These are phyloP conservation scores for Pseudogymnoascus sp. DNA, from an alignment of 2,329 filamentous ascomycete species.

Conservation along the genomic window DNA sequence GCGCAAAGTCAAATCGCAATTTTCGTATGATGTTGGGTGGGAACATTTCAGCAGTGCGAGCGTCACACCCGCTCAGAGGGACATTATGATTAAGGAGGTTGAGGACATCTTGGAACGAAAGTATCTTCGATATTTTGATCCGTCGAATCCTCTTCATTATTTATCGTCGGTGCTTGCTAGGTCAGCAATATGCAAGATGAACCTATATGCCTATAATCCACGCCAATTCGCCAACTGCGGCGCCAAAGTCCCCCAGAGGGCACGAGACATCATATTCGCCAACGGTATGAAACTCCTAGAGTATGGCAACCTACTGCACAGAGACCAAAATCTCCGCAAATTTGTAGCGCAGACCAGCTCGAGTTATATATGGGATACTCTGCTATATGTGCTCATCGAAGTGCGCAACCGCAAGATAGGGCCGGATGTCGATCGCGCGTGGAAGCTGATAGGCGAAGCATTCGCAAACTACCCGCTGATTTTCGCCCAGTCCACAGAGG, in stretches of 20 bases:
- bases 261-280: conserved; percentile 19
- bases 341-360: conserved; percentile 24
- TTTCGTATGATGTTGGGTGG: conserved; percentile 13
- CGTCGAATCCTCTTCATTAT: conserved; percentile 21
- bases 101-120: conserved; percentile 29
- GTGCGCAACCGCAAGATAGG: conserved; percentile 21
- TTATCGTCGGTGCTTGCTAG: conserved; percentile 13
- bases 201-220: conserved; percentile 18
- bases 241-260: conserved; percentile 16
- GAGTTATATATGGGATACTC: conserved; percentile 26
- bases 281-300: conserved; percentile 21
- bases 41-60: conserved; percentile 13
- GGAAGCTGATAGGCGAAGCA: conserved; percentile 22
- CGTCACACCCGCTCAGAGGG: conserved; percentile 13
- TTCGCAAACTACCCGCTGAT: conserved; percentile 20
- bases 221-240: conserved; percentile 14
- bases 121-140: conserved; percentile 31
- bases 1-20: conserved; percentile 30
- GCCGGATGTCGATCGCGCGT: conserved; percentile 23
- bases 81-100: conserved; percentile 28
- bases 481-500: conserved; percentile 16
- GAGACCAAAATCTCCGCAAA: conserved; percentile 20
- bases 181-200: conserved; percentile 20
- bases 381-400: conserved; percentile 27
- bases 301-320: conserved; percentile 18